These are phyloP conservation scores for Symbiodinium natans DNA, from an alignment of 73 alveolate species.

Conservation along the genomic window DNA sequence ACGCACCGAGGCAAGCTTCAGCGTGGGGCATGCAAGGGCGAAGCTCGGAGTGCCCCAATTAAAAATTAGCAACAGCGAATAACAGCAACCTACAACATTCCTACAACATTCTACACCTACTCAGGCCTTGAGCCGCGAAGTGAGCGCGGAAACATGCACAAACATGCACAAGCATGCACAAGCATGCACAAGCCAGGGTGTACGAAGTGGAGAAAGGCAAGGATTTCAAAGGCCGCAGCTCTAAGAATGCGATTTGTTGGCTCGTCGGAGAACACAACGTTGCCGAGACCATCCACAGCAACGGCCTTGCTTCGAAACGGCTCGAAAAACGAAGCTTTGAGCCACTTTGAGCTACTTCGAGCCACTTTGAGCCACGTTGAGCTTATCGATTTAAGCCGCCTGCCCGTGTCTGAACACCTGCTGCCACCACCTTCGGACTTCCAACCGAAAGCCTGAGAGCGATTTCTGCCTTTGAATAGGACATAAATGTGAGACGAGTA, in stretches of 20 bases:
- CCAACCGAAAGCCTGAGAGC: slow-evolving; percentile 60
- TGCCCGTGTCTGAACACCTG: slow-evolving; percentile 53
- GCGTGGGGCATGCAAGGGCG: slow-evolving; percentile 9
- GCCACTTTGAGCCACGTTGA: too few species aligned
- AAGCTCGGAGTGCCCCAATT: neutral
- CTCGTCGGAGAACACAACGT: slow-evolving; percentile 65
- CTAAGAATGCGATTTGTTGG: slow-evolving; percentile 41
- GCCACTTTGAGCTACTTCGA: neutral
- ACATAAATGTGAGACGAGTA: too few species aligned
- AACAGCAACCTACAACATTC: too few species aligned
- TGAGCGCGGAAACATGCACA: too few species aligned
- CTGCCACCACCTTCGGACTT: slow-evolving; percentile 51
- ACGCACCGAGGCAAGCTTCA: neutral
- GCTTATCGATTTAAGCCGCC: neutral
- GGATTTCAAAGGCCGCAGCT: neutral
- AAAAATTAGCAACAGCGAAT: too few species aligned
- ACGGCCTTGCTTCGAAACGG: slow-evolving; percentile 19
- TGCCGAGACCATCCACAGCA: slow-evolving; percentile 64
- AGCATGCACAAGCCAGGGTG: too few species aligned
- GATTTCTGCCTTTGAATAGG: too few species aligned
- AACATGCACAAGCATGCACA: too few species aligned
- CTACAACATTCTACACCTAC: too few species aligned
- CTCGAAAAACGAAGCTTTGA: neutral
- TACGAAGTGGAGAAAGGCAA: too few species aligned
- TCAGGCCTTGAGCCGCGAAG: neutral